Percentiles rank a stretch among this genome's conserved stretches.
These are phyloP conservation scores for Polyplosphaeria fusca DNA, from an alignment of 495 filamentous ascomycete genomes.

Conservation along the genomic window DNA sequence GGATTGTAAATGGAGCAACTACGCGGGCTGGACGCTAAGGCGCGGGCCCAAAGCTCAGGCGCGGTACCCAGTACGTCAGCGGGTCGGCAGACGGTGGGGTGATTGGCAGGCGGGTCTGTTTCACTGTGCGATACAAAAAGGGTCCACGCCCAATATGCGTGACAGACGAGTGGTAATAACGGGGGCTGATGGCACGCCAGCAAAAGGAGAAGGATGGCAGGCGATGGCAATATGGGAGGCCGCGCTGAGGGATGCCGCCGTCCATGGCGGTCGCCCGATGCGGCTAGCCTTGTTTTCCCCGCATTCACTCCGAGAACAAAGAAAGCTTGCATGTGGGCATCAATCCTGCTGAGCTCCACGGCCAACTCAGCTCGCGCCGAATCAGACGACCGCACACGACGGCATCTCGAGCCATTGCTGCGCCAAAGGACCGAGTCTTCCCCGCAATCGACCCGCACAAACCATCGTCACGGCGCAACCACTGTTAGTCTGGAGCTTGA, in stretches of 20 bases:
- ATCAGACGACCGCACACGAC: background rate
- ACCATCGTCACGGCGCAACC: background rate
- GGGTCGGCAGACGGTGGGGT: constrained; percentile 24
- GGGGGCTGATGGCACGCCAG: background rate
- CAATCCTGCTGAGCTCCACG: no score
- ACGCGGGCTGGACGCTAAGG: background rate
- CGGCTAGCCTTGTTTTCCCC: constrained; percentile 24
- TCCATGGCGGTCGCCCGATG: background rate
- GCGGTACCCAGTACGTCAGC: constrained; percentile 18
- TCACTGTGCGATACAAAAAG: constrained; percentile 8
- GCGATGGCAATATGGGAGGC: constrained; percentile 6
- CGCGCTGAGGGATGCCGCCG: background rate
- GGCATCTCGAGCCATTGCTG: background rate
- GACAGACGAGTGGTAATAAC: constrained; percentile 5
- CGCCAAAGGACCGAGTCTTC: background rate
- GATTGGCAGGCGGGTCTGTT: constrained; percentile 17
- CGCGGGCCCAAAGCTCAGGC: background rate
- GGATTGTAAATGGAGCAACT: background rate
- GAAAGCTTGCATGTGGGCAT: background rate
- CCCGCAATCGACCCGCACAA: background rate
- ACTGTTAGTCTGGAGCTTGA: background rate
- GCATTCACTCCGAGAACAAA: constrained; percentile 1
- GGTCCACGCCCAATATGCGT: background rate
- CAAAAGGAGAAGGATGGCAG: constrained; percentile 1
- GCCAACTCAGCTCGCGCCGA: background rate